Percentiles rank a stretch among this genome's conserved stretches.
Evolutionary conservation across 306 rosid genomes (phyloP).

Genomic region (Erythrophleum fordii): DNA sequence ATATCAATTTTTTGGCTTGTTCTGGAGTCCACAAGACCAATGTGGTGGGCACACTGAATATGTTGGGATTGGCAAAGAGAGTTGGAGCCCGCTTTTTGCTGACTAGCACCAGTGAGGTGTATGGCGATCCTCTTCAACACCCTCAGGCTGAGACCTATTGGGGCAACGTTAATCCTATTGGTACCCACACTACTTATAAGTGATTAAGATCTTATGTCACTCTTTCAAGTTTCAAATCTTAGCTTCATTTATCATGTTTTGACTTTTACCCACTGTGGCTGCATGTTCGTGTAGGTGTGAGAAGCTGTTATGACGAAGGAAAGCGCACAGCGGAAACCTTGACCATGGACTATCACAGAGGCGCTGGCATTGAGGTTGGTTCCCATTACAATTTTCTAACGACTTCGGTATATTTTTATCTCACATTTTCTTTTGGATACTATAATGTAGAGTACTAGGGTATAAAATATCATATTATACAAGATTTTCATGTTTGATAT

Average conservation of each 20-base stretch:
- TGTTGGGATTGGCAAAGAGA: conserved; percentile 91
- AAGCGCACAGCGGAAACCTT: conserved; percentile 94
- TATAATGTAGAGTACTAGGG: not conserved
- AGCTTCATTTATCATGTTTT: not conserved
- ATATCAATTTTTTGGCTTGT: not conserved
- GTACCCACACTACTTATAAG: conserved; percentile 35
- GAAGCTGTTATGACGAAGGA: conserved; percentile 96
- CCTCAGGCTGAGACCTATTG: conserved; percentile 92
- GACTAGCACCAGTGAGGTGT: conserved; percentile 94
- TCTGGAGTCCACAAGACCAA: conserved; percentile 78
- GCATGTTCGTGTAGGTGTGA: conserved; percentile 61
- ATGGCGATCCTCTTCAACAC: conserved; percentile 94
- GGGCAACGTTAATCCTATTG: conserved; percentile 98
- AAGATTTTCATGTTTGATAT: not conserved
- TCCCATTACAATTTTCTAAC: not conserved
- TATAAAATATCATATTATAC: not conserved
- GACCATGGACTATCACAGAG: conserved; percentile 92
- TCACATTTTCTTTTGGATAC: too few relatives aligned
- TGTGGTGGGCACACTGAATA: conserved; percentile 91
- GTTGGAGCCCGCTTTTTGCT: conserved; percentile 84
- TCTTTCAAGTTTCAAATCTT: not conserved
- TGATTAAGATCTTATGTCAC: not conserved
- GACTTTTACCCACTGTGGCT: not conserved
- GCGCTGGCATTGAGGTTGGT: conserved; percentile 89
- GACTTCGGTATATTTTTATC: not conserved